These are phyloP conservation scores for Geotrichum fermentans DNA, from an alignment of 1,139 yeast genomes.

Conservation along the genomic window DNA sequence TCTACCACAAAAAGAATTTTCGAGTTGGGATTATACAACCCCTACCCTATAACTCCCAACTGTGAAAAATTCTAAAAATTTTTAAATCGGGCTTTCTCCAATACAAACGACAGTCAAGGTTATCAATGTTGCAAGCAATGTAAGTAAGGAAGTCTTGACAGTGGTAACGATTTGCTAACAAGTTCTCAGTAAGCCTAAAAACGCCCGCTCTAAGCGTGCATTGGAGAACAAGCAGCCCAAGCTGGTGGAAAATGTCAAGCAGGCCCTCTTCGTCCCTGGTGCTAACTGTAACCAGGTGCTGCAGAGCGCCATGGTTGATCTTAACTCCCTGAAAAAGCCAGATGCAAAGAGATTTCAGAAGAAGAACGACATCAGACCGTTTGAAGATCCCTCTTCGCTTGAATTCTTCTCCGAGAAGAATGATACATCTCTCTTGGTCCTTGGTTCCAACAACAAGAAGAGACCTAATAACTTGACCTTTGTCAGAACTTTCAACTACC, in stretches of 20 bases:
- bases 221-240: constrained; percentile 84
- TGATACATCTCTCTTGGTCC: constrained; percentile 81
- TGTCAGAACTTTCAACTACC: constrained; percentile 82
- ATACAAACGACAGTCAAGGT: neutral
- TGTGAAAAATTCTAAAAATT: constrained; percentile 6
- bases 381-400: constrained; percentile 80
- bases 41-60: constrained; percentile 15
- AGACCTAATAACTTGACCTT: constrained; percentile 89
- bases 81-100: constrained; percentile 2
- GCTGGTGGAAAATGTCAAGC: constrained; percentile 81
- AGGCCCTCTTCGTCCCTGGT: constrained; percentile 90
- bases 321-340: constrained; percentile 89
- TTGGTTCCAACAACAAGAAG: constrained; percentile 79
- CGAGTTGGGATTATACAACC: neutral
- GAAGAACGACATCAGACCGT: constrained; percentile 86
- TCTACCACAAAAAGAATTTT: neutral
- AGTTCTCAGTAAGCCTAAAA: constrained; percentile 62
- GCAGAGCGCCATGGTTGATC: constrained; percentile 86
- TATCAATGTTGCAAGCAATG: constrained; percentile 9
- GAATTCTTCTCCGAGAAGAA: constrained; percentile 95
- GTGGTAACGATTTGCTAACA: neutral
- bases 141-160: neutral
- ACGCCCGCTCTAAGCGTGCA: constrained; percentile 94
- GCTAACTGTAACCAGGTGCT: constrained; percentile 70
- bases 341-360: constrained; percentile 78